These are phyloP conservation scores for Conticribra guillardii DNA, from an alignment of 108 stramenopile species.

Conservation along the genomic window DNA sequence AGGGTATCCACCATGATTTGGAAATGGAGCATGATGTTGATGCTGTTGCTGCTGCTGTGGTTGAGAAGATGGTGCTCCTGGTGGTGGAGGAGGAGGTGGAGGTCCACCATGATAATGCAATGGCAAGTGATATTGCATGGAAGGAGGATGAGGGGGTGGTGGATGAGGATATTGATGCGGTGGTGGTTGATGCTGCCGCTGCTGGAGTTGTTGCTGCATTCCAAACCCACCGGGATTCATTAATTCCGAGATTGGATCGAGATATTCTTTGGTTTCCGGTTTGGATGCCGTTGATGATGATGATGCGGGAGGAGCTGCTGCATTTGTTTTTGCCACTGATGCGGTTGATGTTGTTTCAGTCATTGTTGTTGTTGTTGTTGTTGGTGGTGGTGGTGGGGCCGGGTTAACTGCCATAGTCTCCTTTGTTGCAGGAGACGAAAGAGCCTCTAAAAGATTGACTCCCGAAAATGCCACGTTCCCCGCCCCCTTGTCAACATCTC, in stretches of 20 bases:
- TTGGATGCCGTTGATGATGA: conserved; percentile 10
- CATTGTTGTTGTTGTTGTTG: not conserved
- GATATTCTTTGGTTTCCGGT: conserved; percentile 27
- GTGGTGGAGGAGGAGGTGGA: conserved; percentile 9
- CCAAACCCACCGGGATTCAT: conserved; percentile 50
- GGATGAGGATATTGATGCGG: conserved; percentile 14
- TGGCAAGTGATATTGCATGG: conserved; percentile 25
- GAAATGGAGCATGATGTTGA: not conserved
- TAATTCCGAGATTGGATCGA: conserved; percentile 43
- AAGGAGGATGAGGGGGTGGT: conserved; percentile 7
- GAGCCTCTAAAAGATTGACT: not conserved
- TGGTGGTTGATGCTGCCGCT: conserved; percentile 10
- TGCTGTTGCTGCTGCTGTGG: not conserved
- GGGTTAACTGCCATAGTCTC: not conserved
- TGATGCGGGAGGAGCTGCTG: not conserved
- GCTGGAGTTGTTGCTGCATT: conserved; percentile 18
- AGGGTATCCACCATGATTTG: conserved; percentile 5
- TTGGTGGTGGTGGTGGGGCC: too few relatives aligned
- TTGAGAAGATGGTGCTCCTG: not conserved
- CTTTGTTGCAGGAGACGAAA: not conserved
- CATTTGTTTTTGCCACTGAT: not conserved
- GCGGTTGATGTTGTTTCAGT: not conserved
- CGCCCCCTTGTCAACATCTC: not conserved
- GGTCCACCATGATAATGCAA: conserved; percentile 20
- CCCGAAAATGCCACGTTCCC: not conserved